Conservation (phyloP, 2,329 filamentous ascomycete genomes). For the Xylariaceae sp. region DNA sequence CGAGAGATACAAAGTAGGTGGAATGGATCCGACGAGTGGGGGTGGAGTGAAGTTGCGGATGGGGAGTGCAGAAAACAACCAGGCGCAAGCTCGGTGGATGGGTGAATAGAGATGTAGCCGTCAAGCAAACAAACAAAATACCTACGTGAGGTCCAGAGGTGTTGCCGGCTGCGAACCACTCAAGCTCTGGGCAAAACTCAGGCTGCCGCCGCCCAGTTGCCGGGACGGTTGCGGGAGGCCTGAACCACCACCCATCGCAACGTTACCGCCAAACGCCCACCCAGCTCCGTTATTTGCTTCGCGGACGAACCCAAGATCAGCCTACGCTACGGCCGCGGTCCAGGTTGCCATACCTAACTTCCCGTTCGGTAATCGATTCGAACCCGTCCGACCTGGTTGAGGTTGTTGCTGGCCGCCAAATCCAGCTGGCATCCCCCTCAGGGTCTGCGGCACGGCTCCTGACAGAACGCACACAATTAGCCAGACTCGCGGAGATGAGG, state of each 20-base stretch:
- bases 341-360: slow-evolving; percentile 48
- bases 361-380: slow-evolving; percentile 55
- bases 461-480: slow-evolving; percentile 26
- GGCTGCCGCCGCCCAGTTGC: slow-evolving; percentile 50
- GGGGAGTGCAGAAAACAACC: too few species aligned
- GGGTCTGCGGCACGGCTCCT: slow-evolving; percentile 54
- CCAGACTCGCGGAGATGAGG: slow-evolving; percentile 15
- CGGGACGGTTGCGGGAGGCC: slow-evolving; percentile 45
- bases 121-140: slow-evolving; percentile 27
- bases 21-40: too few species aligned
- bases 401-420: slow-evolving; percentile 54
- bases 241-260: slow-evolving; percentile 53
- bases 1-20: too few species aligned
- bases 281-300: slow-evolving; percentile 44
- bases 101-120: too few species aligned
- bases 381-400: slow-evolving; percentile 46
- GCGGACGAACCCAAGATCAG: slow-evolving; percentile 17
- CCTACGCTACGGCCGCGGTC: slow-evolving; percentile 7
- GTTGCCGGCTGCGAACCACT: slow-evolving; percentile 55
- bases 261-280: slow-evolving; percentile 56
- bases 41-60: too few species aligned
- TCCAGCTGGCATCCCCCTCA: slow-evolving; percentile 54
- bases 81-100: too few species aligned
- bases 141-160: slow-evolving; percentile 58
- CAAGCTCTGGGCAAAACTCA: slow-evolving; percentile 61